Evolutionary conservation across 192 early-diverging fungal species (phyloP).

Genomic region (Backusella luteola): DNA sequence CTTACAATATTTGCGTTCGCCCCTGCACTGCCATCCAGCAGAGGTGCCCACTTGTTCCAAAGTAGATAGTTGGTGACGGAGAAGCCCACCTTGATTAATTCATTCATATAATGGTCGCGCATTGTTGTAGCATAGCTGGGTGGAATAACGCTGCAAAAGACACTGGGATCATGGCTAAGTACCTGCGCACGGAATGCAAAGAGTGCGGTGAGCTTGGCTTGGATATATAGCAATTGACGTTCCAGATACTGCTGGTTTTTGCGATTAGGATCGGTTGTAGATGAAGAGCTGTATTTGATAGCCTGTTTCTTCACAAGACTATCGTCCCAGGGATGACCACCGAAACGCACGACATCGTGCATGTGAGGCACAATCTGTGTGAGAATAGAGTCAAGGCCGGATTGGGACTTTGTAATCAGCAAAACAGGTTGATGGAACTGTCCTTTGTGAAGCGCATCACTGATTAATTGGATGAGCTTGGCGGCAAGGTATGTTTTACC

Average conservation of each 20-base stretch:
- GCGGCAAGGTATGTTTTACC: slow-evolving; percentile 31
- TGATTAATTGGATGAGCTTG: slow-evolving; percentile 21
- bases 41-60: neutral
- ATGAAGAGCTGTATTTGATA: neutral
- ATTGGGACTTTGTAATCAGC: slow-evolving; percentile 21
- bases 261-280: neutral
- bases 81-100: neutral
- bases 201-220: slow-evolving; percentile 14
- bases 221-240: neutral
- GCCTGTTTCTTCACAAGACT: neutral
- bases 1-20: neutral
- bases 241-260: neutral
- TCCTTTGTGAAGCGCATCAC: slow-evolving; percentile 13
- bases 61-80: neutral
- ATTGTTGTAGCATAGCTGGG: neutral
- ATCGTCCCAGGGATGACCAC: neutral
- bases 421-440: slow-evolving; percentile 26
- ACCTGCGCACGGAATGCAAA: neutral
- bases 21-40: no score
- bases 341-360: slow-evolving; percentile 28
- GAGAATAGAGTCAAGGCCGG: slow-evolving; percentile 20
- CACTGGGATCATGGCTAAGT: neutral
- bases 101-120: neutral
- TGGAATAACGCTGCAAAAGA: slow-evolving; percentile 1
- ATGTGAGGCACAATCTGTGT: neutral